phyloP scores from a whole-genome alignment of 805 yeast species.

The Ogataea henricii region DNA sequence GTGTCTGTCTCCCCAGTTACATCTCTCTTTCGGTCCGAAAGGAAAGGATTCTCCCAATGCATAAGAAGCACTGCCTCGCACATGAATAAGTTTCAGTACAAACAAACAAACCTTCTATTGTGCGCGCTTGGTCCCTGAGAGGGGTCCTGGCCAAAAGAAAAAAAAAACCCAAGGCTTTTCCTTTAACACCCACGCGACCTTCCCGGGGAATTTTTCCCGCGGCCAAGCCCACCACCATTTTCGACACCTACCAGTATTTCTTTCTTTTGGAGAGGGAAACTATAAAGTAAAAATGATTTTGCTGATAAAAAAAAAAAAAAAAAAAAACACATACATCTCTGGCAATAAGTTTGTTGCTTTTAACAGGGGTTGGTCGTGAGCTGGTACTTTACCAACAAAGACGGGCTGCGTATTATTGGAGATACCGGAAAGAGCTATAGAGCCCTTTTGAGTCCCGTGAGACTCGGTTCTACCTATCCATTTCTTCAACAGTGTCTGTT shows the following conservation, averaged over 20 bases:
- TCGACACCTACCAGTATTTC: not conserved
- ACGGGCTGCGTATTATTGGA: not conserved
- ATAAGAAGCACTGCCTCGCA: not conserved
- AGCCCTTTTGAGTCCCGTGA: not conserved
- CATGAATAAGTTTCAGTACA: not conserved
- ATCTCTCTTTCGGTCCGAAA: not conserved
- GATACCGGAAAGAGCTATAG: not conserved
- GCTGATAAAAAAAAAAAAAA: slow-evolving; percentile 5
- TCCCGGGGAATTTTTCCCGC: no score
- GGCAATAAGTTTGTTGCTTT: not conserved
- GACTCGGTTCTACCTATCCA: not conserved
- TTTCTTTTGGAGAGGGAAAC: not conserved
- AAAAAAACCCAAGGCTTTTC: no score
- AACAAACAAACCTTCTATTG: not conserved
- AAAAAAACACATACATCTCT: not conserved
- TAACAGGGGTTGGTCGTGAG: not conserved
- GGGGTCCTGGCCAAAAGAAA: not conserved
- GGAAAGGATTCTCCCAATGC: not conserved
- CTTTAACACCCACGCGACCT: no score
- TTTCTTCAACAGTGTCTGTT: not conserved
- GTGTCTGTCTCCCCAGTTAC: no score
- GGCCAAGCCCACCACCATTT: not conserved
- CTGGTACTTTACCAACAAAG: not conserved
- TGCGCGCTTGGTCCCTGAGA: not conserved
- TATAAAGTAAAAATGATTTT: not conserved